phyloP scores from a whole-genome alignment of 2,329 filamentous ascomycete genomes.

The Cladophialophora psammophila region DNA sequence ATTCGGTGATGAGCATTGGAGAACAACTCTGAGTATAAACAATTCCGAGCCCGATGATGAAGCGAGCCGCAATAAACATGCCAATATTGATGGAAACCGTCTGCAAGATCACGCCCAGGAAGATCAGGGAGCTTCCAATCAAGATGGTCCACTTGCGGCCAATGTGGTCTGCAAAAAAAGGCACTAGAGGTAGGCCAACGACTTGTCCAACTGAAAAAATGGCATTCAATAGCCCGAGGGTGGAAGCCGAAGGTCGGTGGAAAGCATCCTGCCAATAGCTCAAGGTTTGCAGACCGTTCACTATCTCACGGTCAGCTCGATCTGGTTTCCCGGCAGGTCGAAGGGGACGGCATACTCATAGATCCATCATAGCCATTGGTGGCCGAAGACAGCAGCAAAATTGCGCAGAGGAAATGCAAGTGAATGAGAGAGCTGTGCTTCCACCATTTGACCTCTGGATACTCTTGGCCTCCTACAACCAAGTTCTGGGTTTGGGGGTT shows the following conservation, averaged over 20 bases:
- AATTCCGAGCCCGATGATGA: constrained; percentile 69
- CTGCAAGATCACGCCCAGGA: constrained; percentile 50
- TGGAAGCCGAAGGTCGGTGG: constrained; percentile 45
- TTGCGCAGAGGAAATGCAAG: constrained; percentile 58
- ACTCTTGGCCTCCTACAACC: constrained; percentile 18
- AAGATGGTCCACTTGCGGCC: constrained; percentile 57
- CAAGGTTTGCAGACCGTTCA: constrained; percentile 30
- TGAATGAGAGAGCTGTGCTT: constrained; percentile 21
- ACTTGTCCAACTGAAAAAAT: constrained; percentile 54
- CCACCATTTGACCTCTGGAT: constrained; percentile 23
- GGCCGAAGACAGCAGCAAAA: constrained; percentile 66
- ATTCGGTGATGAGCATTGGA: constrained; percentile 52
- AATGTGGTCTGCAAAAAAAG: constrained; percentile 57
- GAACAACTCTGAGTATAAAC: constrained; percentile 49
- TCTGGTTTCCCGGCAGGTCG: background rate
- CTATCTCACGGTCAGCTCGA: constrained; percentile 10
- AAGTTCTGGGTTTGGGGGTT: constrained; percentile 6
- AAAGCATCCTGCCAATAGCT: constrained; percentile 41
- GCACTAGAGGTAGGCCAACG: constrained; percentile 51
- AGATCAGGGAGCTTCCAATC: constrained; percentile 56
- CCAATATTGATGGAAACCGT: constrained; percentile 55
- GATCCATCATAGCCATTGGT: constrained; percentile 34
- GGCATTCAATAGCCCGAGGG: constrained; percentile 53
- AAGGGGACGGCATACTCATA: constrained; percentile 15
- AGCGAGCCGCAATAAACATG: constrained; percentile 66